Percentiles rank a stretch among this genome's conserved stretches.
These are phyloP conservation scores for Amaranthus hypochondriacus DNA, from an alignment of 148 eudicot genomes.

Conservation along the genomic window DNA sequence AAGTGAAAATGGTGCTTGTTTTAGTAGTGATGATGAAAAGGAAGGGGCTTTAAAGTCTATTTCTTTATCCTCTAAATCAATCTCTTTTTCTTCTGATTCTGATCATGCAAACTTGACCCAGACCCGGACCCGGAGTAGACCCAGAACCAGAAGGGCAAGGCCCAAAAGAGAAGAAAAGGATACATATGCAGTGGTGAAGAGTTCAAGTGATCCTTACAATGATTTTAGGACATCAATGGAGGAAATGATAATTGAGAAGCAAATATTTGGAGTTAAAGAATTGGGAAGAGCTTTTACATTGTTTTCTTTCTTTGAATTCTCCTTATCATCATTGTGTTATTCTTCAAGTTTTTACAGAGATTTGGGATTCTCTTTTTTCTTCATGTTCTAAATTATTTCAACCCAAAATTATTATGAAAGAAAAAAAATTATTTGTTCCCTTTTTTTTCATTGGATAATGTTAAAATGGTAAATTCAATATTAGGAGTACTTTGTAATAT, in stretches of 20 bases:
- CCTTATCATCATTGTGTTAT: conserved; percentile 54
- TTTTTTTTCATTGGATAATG: not conserved
- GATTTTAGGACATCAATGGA: conserved; percentile 77
- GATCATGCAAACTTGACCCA: not conserved
- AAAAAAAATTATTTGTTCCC: not conserved
- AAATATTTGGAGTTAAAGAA: conserved; percentile 45
- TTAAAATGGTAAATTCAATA: conserved; percentile 1
- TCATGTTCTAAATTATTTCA: conserved; percentile 14
- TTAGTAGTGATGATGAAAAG: conserved; percentile 48
- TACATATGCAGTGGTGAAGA: conserved; percentile 57
- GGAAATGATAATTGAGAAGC: conserved; percentile 66
- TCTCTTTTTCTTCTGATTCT: conserved; percentile 40
- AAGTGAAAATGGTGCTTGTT: conserved; percentile 29
- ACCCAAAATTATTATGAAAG: not conserved
- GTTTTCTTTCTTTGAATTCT: conserved; percentile 58
- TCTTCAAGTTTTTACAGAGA: conserved; percentile 57
- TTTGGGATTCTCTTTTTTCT: conserved; percentile 61
- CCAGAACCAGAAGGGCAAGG: not conserved
- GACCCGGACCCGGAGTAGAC: conserved; percentile 13
- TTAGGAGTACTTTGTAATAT: not conserved
- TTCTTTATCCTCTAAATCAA: conserved; percentile 44
- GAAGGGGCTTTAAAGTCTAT: conserved; percentile 32
- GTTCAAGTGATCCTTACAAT: conserved; percentile 60
- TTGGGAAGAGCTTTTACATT: conserved; percentile 41
- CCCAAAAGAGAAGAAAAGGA: conserved; percentile 19